Evolutionary conservation across 75 land plant species (phyloP).

Genomic region (Azolla pinnata): DNA sequence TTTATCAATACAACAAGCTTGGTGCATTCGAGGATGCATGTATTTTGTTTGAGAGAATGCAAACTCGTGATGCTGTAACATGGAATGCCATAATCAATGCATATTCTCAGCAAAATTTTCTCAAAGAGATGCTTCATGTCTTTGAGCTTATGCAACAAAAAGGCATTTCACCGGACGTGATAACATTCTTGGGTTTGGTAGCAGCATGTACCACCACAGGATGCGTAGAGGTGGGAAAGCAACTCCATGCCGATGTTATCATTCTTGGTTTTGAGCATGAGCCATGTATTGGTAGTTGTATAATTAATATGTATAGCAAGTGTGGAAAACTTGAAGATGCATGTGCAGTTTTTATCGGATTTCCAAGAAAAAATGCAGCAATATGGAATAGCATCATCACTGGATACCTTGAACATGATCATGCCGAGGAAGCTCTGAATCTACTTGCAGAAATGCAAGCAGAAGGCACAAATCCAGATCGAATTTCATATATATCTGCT

Average conservation of each 20-base stretch:
- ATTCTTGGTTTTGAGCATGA: constrained; percentile 17
- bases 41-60: constrained; percentile 19
- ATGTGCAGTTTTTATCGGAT: constrained; percentile 13
- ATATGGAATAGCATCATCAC: constrained; percentile 30
- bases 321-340: constrained; percentile 31
- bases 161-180: constrained; percentile 12
- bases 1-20: constrained; percentile 51
- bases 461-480: constrained; percentile 20
- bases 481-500: constrained; percentile 23
- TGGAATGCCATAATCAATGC: constrained; percentile 30
- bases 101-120: constrained; percentile 20
- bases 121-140: constrained; percentile 14
- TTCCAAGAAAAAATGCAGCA: constrained; percentile 17
- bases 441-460: constrained; percentile 27
- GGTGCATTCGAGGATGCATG: constrained; percentile 22
- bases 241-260: constrained; percentile 32
- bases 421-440: constrained; percentile 16
- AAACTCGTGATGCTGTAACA: constrained; percentile 10
- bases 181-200: constrained; percentile 30
- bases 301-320: constrained; percentile 40
- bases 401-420: constrained; percentile 17
- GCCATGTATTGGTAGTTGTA: constrained; percentile 24
- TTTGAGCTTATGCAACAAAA: constrained; percentile 20
- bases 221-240: constrained; percentile 10
- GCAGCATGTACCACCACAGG: constrained; percentile 8